phyloP scores from a whole-genome alignment of 805 yeast species.

The Teunomyces atbi region DNA sequence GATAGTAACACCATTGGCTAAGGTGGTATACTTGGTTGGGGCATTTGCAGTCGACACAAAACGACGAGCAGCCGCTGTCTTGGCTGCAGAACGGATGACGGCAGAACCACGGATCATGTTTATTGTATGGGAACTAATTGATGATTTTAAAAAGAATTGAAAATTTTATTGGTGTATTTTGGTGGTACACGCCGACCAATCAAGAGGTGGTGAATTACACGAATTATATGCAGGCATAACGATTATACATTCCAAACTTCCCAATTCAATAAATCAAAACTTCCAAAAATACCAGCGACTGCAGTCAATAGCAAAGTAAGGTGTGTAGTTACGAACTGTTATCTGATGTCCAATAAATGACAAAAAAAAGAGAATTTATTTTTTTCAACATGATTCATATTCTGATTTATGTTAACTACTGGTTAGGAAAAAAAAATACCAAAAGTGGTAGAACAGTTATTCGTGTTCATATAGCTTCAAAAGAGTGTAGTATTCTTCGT shows the following conservation, averaged over 20 bases:
- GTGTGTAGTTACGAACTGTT: no score
- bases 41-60: constrained; percentile 55
- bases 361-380: no score
- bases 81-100: constrained; percentile 28
- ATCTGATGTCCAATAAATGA: no score
- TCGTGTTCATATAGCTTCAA: neutral
- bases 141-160: constrained; percentile 5
- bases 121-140: constrained; percentile 1
- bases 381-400: no score
- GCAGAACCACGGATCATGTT: constrained; percentile 43
- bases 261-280: no score
- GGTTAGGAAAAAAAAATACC: no score
- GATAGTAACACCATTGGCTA: constrained; percentile 71
- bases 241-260: neutral
- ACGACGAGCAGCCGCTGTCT: constrained; percentile 45
- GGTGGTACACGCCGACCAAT: constrained; percentile 15
- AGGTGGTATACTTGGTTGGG: constrained; percentile 66
- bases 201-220: constrained; percentile 15
- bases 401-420: no score
- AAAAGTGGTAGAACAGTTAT: neutral
- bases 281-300: no score
- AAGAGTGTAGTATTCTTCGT: neutral
- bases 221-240: constrained; percentile 12
- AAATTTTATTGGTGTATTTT: constrained; percentile 6
- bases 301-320: no score